These are phyloP conservation scores for Hypomyces rosellus DNA, from an alignment of 2,329 filamentous ascomycete species.

Conservation along the genomic window DNA sequence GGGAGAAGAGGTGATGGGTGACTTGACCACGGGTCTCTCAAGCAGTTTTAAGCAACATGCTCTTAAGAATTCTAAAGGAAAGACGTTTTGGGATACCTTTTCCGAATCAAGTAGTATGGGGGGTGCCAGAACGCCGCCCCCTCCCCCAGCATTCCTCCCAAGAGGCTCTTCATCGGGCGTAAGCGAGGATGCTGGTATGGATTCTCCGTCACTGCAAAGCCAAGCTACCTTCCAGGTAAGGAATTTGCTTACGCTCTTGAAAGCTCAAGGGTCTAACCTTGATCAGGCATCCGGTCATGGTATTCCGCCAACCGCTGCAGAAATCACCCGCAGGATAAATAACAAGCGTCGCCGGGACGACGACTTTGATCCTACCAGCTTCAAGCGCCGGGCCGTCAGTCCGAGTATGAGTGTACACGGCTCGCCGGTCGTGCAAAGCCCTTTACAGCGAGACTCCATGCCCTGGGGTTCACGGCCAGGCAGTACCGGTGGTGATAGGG, in stretches of 20 bases:
- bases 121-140: conserved; percentile 52
- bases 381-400: conserved; percentile 87
- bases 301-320: conserved; percentile 58
- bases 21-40: conserved; percentile 43
- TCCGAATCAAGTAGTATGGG: conserved; percentile 57
- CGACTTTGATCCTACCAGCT: conserved; percentile 78
- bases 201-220: conserved; percentile 51
- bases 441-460: conserved; percentile 63
- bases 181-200: conserved; percentile 68
- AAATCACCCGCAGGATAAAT: conserved; percentile 71
- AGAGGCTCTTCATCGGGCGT: conserved; percentile 53
- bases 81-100: conserved; percentile 69
- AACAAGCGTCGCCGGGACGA: conserved; percentile 83
- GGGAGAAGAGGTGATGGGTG: conserved; percentile 63
- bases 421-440: conserved; percentile 81
- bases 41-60: conserved; percentile 71
- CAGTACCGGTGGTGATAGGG: conserved; percentile 50
- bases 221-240: conserved; percentile 28
- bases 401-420: conserved; percentile 88
- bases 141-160: conserved; percentile 56
- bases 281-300: conserved; percentile 21
- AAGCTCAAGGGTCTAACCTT: conserved; percentile 7
- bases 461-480: conserved; percentile 68
- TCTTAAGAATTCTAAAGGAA: conserved; percentile 63
- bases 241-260: conserved; percentile 17